Evolutionary conservation across 441 rosid species (phyloP).

Genomic region (Erodium chrysanthum): DNA sequence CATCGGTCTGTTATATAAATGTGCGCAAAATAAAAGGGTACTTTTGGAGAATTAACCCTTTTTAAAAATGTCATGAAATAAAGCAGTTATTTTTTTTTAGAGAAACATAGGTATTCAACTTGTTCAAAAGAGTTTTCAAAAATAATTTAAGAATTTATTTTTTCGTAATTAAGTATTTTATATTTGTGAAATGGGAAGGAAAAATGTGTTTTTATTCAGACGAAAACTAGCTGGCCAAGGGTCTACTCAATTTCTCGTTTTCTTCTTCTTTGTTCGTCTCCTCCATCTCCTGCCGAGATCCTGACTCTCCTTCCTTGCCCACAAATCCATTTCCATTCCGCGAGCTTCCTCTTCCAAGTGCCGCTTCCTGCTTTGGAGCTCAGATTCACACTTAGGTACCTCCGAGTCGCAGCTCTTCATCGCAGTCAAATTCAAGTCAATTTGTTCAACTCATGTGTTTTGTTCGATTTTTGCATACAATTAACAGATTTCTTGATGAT

Average conservation of each 20-base stretch:
- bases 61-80: too few species aligned
- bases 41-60: too few species aligned
- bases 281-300: not conserved
- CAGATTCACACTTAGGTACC: not conserved
- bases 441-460: not conserved
- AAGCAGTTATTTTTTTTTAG: too few species aligned
- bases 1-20: too few species aligned
- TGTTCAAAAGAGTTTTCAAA: too few species aligned
- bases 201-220: not conserved
- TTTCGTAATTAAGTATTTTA: too few species aligned
- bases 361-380: not conserved
- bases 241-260: not conserved
- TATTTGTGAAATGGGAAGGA: too few species aligned
- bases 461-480: not conserved
- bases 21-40: too few species aligned
- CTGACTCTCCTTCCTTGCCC: not conserved
- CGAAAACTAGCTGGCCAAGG: conserved; percentile 1
- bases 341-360: not conserved
- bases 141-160: too few species aligned
- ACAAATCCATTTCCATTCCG: not conserved
- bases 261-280: not conserved
- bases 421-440: not conserved
- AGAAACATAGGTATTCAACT: too few species aligned
- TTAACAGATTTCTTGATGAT: not conserved
- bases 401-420: not conserved